Percentiles rank a stretch among this genome's conserved stretches.
phyloP scores from a whole-genome alignment of 2,329 filamentous ascomycete genomes.

The Colletotrichum sublineola region DNA sequence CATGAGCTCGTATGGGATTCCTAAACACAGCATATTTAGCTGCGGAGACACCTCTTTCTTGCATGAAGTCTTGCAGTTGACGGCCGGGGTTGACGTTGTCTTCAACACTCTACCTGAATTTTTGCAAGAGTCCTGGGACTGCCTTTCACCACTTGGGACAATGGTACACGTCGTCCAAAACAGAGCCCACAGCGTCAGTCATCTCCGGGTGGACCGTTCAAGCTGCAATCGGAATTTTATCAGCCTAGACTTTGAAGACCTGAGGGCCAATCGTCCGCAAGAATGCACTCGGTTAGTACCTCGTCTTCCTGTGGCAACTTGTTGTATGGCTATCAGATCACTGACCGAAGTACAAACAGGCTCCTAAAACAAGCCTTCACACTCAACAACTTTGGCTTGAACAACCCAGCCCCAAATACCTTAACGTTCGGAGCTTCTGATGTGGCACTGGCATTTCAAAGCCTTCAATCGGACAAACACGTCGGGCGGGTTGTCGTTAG shows the following conservation, averaged over 20 bases:
- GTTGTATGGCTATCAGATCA: neutral
- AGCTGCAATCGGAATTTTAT: conserved; percentile 51
- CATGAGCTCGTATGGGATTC: conserved; percentile 49
- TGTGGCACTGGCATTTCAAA: conserved; percentile 56
- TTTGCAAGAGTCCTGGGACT: conserved; percentile 58
- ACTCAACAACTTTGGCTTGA: conserved; percentile 19
- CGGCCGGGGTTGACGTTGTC: conserved; percentile 54
- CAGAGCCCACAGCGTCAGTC: conserved; percentile 55
- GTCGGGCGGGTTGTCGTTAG: conserved; percentile 59
- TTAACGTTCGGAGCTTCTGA: conserved; percentile 45
- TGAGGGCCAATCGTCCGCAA: conserved; percentile 1
- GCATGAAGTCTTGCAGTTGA: conserved; percentile 46
- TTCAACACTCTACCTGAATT: conserved; percentile 57
- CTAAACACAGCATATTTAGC: conserved; percentile 50
- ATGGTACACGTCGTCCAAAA: conserved; percentile 62
- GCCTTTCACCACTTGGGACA: conserved; percentile 58
- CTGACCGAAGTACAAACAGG: neutral
- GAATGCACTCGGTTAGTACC: conserved; percentile 22
- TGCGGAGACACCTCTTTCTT: conserved; percentile 50
- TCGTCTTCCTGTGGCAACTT: neutral
- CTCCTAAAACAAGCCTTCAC: conserved; percentile 28
- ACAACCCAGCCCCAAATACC: conserved; percentile 42
- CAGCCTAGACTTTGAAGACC: conserved; percentile 50
- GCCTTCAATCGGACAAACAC: conserved; percentile 59
- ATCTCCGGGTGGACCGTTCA: conserved; percentile 60